phyloP scores from a whole-genome alignment of 305 asterid genomes.

The Plantago coronopus region DNA sequence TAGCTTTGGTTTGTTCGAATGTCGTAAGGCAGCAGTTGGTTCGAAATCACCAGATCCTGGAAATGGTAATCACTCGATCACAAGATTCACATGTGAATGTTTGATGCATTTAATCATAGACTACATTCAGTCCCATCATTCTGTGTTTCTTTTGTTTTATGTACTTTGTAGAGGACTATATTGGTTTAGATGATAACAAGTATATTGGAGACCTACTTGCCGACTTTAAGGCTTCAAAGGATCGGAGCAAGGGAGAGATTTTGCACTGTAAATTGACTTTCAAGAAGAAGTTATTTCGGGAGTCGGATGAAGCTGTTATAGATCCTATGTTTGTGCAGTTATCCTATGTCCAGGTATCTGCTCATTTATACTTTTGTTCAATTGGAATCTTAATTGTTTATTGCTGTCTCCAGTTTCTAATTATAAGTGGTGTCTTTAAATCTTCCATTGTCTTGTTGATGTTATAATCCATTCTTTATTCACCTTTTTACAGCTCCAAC shows the following conservation, averaged over 20 bases:
- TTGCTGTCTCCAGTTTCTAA: no score
- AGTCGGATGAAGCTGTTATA: constrained; percentile 86
- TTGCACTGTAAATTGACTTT: constrained; percentile 79
- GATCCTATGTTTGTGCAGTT: constrained; percentile 95
- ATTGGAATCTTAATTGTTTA: no score
- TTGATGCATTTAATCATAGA: neutral
- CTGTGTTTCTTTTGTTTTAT: neutral
- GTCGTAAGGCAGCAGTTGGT: constrained; percentile 79
- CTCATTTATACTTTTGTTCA: neutral
- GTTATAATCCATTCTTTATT: constrained; percentile 16
- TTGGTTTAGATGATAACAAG: constrained; percentile 86
- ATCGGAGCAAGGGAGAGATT: constrained; percentile 92
- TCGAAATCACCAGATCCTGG: constrained; percentile 87
- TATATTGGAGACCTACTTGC: constrained; percentile 93
- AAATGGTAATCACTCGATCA: constrained; percentile 49
- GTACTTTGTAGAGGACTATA: constrained; percentile 64
- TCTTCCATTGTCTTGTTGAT: constrained; percentile 9
- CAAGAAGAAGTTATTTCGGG: constrained; percentile 93
- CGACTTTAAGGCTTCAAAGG: constrained; percentile 90
- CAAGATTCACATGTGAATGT: no score
- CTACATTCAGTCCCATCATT: no score
- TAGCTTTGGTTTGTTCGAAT: constrained; percentile 91
- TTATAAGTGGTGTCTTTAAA: no score
- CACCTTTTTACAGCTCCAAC: constrained; percentile 66
- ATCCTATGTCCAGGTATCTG: constrained; percentile 84